Percentiles rank a stretch among this genome's conserved stretches.
Conservation (phyloP, 2,329 filamentous ascomycete species). For the Moelleriella libera region DNA sequence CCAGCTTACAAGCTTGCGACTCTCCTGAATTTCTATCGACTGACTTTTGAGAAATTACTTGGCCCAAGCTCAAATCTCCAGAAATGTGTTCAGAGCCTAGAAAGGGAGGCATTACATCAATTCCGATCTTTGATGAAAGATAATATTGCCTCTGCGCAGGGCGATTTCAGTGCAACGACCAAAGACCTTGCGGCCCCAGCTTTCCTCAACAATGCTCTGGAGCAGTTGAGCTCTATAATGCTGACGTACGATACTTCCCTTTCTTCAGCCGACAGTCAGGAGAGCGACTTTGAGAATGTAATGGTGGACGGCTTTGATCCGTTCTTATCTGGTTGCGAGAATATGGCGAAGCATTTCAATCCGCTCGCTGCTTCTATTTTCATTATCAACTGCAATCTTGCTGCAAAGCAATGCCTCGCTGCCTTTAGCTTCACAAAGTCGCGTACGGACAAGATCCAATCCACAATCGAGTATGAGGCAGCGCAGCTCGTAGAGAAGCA, state of each 20-base stretch:
- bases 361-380: conserved; percentile 53
- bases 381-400: conserved; percentile 55
- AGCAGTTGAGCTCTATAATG: conserved; percentile 65
- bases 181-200: conserved; percentile 63
- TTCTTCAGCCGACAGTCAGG: conserved; percentile 40
- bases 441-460: conserved; percentile 39
- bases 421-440: conserved; percentile 49
- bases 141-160: conserved; percentile 60
- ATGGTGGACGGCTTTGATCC: conserved; percentile 73
- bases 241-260: conserved; percentile 78
- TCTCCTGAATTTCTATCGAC: conserved; percentile 74
- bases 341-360: conserved; percentile 47
- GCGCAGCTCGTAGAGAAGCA: conserved; percentile 51
- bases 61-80: conserved; percentile 55
- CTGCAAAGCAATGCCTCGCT: conserved; percentile 39
- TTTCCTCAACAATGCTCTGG: conserved; percentile 68
- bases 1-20: conserved; percentile 84
- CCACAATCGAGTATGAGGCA: conserved; percentile 39
- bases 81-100: conserved; percentile 52
- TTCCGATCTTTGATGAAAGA: conserved; percentile 75
- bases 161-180: conserved; percentile 54
- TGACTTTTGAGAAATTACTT: conserved; percentile 71
- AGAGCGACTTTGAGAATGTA: conserved; percentile 60
- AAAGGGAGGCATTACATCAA: conserved; percentile 65
- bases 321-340: conserved; percentile 63